Evolutionary conservation across 352 stramenopile species (phyloP).

Genomic region (Thraustochytrium striatum): DNA sequence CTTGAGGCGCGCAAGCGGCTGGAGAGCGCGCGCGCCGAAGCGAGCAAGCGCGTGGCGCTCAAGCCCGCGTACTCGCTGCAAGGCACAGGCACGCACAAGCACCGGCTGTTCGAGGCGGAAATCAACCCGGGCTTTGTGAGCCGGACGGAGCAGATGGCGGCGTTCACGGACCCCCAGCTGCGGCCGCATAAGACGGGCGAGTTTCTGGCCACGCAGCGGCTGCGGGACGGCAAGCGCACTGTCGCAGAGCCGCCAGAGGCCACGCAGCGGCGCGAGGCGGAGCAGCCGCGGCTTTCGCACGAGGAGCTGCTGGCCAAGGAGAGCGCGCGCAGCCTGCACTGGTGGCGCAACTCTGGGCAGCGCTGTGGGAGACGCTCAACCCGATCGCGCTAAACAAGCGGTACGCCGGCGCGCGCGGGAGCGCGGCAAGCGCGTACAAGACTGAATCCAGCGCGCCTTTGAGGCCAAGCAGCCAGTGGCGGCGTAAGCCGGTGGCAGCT

Average conservation of each 20-base stretch:
- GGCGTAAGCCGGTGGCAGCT: neutral
- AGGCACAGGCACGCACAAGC: neutral
- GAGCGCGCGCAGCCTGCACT: slow-evolving; percentile 1
- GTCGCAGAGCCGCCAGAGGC: neutral
- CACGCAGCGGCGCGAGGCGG: neutral
- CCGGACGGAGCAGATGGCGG: slow-evolving; percentile 26
- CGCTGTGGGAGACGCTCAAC: slow-evolving; percentile 13
- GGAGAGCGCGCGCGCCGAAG: neutral
- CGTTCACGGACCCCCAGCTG: neutral
- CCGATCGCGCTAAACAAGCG: neutral
- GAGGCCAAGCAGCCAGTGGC: neutral
- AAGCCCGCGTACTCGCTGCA: slow-evolving; percentile 40
- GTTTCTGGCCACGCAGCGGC: neutral
- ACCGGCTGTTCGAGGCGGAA: slow-evolving; percentile 20
- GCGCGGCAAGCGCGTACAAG: too few relatives aligned
- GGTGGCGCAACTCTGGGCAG: slow-evolving; percentile 2
- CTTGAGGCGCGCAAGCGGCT: neutral
- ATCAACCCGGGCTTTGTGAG: neutral
- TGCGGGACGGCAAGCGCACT: neutral
- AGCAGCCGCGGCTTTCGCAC: neutral
- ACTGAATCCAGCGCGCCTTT: slow-evolving; percentile 31
- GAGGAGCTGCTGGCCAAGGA: neutral
- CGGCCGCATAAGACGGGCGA: neutral
- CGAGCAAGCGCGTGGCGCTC: neutral
- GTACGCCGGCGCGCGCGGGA: too few relatives aligned